These are phyloP conservation scores for Ceratocystis variospora DNA, from an alignment of 2,329 filamentous ascomycete species.

Conservation along the genomic window DNA sequence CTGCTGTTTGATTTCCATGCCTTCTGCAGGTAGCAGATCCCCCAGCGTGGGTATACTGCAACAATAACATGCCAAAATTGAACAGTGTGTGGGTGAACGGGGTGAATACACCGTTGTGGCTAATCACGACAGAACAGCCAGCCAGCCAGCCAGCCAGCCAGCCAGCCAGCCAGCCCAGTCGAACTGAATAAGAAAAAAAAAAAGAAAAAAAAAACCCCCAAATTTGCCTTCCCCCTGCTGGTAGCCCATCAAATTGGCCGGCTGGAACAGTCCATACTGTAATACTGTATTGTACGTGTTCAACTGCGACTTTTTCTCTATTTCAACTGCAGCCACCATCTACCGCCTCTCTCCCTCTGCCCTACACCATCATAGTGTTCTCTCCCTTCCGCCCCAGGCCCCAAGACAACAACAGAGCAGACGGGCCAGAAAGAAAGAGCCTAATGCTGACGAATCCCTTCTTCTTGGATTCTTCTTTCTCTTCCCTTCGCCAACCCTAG, in stretches of 20 bases:
- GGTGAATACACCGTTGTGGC: neutral
- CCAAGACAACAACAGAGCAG: neutral
- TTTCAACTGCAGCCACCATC: neutral
- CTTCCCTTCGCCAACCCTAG: neutral
- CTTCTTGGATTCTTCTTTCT: neutral
- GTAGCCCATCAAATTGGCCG: too few relatives aligned
- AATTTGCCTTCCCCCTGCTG: neutral
- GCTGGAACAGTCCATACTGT: too few relatives aligned
- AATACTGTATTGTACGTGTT: too few relatives aligned
- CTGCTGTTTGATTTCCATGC: neutral
- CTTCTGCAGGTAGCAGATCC: constrained; percentile 5
- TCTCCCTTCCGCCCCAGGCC: neutral
- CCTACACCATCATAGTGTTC: neutral
- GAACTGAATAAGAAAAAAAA: neutral
- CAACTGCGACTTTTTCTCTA: neutral
- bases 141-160: too few relatives aligned
- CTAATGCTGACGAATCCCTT: neutral
- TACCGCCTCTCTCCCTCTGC: neutral
- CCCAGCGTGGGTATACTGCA: constrained; percentile 1
- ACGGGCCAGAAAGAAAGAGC: neutral
- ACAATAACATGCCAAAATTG: neutral
- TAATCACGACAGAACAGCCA: neutral
- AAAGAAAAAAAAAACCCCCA: neutral
- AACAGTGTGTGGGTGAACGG: too few relatives aligned
- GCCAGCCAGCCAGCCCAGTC: too few relatives aligned